phyloP scores from a whole-genome alignment of 257 asterid genomes.

The Solanum bulbocastanum region DNA sequence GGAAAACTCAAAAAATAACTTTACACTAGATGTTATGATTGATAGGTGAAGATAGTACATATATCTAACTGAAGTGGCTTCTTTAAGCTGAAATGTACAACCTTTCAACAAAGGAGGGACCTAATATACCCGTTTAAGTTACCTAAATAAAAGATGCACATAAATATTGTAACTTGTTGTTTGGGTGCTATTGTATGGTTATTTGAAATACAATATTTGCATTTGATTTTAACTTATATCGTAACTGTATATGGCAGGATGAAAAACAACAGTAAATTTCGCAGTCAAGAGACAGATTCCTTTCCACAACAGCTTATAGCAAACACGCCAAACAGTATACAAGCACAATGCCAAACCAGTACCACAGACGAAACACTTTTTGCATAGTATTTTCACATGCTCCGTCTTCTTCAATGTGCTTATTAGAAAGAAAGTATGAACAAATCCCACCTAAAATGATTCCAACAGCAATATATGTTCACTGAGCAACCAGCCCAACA shows the following conservation, averaged over 20 bases:
- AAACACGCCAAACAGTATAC: not conserved
- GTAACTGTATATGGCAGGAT: not conserved
- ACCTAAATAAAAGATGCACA: not conserved
- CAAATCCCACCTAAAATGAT: not conserved
- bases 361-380: not conserved
- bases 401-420: not conserved
- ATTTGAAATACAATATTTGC: not conserved
- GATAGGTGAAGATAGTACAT: not conserved
- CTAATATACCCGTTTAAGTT: not conserved
- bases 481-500: not conserved
- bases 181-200: not conserved
- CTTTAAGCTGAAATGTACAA: not conserved
- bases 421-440: not conserved
- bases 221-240: not conserved
- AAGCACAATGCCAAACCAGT: not conserved
- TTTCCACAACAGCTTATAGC: not conserved
- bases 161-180: not conserved
- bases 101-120: not conserved
- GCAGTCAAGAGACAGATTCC: not conserved
- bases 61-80: not conserved
- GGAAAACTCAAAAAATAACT: not conserved
- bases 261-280: not conserved
- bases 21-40: not conserved
- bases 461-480: not conserved
- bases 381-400: not conserved